Percentiles rank a stretch among this genome's conserved stretches.
Evolutionary conservation across 352 stramenopile species (phyloP).

Genomic region (Phytophthora rubi): DNA sequence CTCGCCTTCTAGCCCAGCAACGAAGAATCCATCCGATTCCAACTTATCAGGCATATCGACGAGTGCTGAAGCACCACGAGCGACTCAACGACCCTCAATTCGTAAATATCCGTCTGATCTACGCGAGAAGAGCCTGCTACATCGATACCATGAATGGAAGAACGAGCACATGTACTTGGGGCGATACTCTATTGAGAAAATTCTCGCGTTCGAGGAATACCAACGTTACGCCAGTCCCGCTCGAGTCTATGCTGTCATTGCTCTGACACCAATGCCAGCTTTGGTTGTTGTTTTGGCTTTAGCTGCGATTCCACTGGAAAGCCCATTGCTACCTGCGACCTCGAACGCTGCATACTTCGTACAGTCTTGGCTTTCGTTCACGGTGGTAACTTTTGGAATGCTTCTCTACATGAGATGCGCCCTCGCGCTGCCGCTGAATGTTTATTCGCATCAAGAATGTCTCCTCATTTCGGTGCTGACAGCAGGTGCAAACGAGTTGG

Average conservation of each 20-base stretch:
- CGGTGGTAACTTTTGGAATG: conserved; percentile 5
- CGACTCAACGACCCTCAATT: background rate
- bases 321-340: background rate
- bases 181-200: conserved; percentile 29
- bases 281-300: conserved; percentile 9
- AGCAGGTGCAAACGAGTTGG: conserved; percentile 11
- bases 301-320: conserved; percentile 12
- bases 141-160: conserved; percentile 32
- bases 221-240: conserved; percentile 1
- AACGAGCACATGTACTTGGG: conserved; percentile 38
- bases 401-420: conserved; percentile 17
- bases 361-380: conserved; percentile 19
- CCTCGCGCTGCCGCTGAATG: conserved; percentile 3
- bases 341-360: conserved; percentile 5
- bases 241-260: conserved; percentile 12
- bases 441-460: conserved; percentile 17
- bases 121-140: background rate
- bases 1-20: background rate
- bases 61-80: background rate
- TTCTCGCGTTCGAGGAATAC: conserved; percentile 32
- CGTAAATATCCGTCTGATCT: background rate
- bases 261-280: conserved; percentile 11
- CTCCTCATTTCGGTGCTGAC: conserved; percentile 13
- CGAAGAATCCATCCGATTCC: background rate
- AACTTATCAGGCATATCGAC: background rate